These are phyloP conservation scores for Cryptosporidium sp. DNA, from an alignment of 169 alveolate species.

Conservation along the genomic window DNA sequence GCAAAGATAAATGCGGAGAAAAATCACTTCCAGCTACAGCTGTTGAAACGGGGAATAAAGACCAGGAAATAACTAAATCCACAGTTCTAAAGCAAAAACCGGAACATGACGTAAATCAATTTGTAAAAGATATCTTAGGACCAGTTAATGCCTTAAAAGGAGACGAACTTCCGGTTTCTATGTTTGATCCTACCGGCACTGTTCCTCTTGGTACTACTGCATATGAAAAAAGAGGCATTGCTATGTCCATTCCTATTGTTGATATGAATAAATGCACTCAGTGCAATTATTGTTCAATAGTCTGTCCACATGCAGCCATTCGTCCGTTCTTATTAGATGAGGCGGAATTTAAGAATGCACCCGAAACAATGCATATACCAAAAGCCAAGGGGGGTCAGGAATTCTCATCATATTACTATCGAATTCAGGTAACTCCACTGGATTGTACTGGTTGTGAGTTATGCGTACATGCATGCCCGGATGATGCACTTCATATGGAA, in stretches of 20 bases:
- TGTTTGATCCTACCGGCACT: constrained; percentile 80
- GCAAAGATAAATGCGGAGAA: constrained; percentile 9
- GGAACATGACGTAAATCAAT: background rate
- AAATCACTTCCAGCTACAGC: background rate
- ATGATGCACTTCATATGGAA: constrained; percentile 80
- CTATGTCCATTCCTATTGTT: constrained; percentile 80
- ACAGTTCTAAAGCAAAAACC: background rate
- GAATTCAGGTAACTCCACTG: constrained; percentile 82
- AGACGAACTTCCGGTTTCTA: constrained; percentile 78
- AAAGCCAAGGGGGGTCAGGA: constrained; percentile 79
- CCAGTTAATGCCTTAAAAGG: constrained; percentile 78
- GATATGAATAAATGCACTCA: constrained; percentile 84
- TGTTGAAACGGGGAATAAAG: background rate
- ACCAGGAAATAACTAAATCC: background rate
- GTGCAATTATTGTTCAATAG: constrained; percentile 81
- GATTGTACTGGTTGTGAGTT: constrained; percentile 84
- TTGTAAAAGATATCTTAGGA: constrained; percentile 40
- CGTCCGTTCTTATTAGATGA: constrained; percentile 80
- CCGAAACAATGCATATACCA: constrained; percentile 76
- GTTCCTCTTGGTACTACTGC: constrained; percentile 80
- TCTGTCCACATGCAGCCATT: constrained; percentile 83
- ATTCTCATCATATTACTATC: constrained; percentile 77
- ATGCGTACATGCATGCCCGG: constrained; percentile 83
- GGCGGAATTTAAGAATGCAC: constrained; percentile 77
- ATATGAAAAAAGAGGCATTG: constrained; percentile 81